phyloP scores from a whole-genome alignment of 1,284 basidiomycete species.

The Butyriboletus appendiculatus region DNA sequence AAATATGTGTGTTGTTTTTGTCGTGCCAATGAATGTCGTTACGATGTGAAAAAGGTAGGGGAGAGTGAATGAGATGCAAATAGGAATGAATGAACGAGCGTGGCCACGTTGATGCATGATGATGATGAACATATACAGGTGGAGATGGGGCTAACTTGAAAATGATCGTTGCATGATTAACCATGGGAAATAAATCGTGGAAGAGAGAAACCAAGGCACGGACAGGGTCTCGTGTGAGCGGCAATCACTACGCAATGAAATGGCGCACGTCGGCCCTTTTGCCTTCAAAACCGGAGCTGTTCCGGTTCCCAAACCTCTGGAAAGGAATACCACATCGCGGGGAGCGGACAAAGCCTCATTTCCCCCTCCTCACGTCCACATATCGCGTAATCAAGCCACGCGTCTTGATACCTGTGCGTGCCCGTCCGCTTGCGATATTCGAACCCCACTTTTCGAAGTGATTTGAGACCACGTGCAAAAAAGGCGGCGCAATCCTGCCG shows the following conservation, averaged over 20 bases:
- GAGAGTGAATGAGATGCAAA: slow-evolving; percentile 11
- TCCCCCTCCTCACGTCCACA: slow-evolving; percentile 24
- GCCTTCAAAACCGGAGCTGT: slow-evolving; percentile 23
- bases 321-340: slow-evolving; percentile 34
- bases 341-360: slow-evolving; percentile 22
- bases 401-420: slow-evolving; percentile 35
- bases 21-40: slow-evolving; percentile 6
- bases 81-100: slow-evolving; percentile 14
- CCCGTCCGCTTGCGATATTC: slow-evolving; percentile 37
- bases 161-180: slow-evolving; percentile 16
- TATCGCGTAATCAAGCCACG: slow-evolving; percentile 37
- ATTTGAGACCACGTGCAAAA: slow-evolving; percentile 34
- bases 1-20: slow-evolving; percentile 8
- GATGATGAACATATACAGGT: slow-evolving; percentile 13
- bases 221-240: background rate
- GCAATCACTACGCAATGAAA: background rate
- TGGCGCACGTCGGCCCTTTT: background rate
- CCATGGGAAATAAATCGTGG: slow-evolving; percentile 20
- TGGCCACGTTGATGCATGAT: slow-evolving; percentile 17
- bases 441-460: slow-evolving; percentile 34
- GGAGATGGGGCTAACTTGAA: background rate
- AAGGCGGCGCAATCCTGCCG: slow-evolving; percentile 28
- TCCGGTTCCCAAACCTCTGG: slow-evolving; percentile 36
- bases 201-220: slow-evolving; percentile 6
- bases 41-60: slow-evolving; percentile 3